phyloP scores from a whole-genome alignment of 2,329 filamentous ascomycete genomes.

The Botryosphaeria dothidea region DNA sequence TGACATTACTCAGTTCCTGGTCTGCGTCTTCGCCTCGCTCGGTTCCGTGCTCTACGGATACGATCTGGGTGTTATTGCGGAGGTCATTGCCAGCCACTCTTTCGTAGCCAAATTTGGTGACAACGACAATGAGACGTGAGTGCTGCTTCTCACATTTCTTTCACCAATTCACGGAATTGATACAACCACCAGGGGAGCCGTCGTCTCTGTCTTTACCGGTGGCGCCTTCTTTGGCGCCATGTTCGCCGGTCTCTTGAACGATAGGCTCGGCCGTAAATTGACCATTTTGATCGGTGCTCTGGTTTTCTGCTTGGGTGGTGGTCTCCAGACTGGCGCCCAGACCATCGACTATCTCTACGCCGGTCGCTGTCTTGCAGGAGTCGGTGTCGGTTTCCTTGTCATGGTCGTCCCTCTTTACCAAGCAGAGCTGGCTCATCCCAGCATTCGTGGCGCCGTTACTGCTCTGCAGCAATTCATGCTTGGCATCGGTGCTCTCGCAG shows the following conservation, averaged over 20 bases:
- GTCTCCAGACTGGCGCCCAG: constrained; percentile 69
- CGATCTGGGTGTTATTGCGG: constrained; percentile 62
- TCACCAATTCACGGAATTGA: neutral
- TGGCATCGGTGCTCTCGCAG: constrained; percentile 71
- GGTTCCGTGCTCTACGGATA: constrained; percentile 61
- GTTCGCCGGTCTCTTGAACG: constrained; percentile 63
- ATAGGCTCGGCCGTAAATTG: constrained; percentile 66
- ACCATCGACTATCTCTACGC: constrained; percentile 64
- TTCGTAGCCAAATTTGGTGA: constrained; percentile 46
- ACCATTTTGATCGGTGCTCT: constrained; percentile 73
- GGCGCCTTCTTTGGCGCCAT: constrained; percentile 71
- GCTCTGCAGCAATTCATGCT: constrained; percentile 82
- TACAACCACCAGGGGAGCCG: constrained; percentile 57
- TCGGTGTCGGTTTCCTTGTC: constrained; percentile 62
- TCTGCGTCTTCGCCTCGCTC: constrained; percentile 60
- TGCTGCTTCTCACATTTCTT: neutral
- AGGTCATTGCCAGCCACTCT: constrained; percentile 51
- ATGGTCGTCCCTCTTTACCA: constrained; percentile 75
- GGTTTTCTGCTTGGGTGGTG: constrained; percentile 72
- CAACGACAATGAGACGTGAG: constrained; percentile 37
- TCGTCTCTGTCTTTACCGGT: constrained; percentile 76
- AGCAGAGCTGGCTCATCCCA: constrained; percentile 75
- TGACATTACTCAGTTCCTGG: constrained; percentile 51
- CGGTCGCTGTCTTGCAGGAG: constrained; percentile 68
- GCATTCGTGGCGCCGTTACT: constrained; percentile 74